Base-by-base conservation (phyloP, 306 rosid genomes). In the Amphicarpaea edgeworthii region DNA sequence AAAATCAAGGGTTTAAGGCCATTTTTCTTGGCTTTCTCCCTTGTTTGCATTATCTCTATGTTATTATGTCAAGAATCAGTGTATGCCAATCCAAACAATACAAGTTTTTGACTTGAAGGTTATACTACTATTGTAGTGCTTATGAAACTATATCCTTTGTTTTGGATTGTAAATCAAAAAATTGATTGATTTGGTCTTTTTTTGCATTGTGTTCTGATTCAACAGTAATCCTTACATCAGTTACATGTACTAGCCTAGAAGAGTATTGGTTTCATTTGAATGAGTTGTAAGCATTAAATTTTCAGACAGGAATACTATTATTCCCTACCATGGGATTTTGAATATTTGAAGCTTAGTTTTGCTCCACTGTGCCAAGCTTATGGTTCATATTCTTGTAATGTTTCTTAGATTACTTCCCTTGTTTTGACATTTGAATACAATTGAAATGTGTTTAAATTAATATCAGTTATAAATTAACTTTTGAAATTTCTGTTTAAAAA, bases 21-120 rank as follows among this genome's bases (percentile, higher is more conserved):
- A 24, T 80, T 93, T 93, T 81, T 88, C 82, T 40, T 86, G 90
- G 95, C 95, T 86, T 78, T 57, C 59, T 86, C 82, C 55, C 81
- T 53, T 69, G 76, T 32, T 70, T 73, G 80, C 76, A 47, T 17
- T 78, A 49, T 24, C 49, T 65, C 63, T 45, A 9, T 63, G n/a
- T n/a, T n/a, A 30, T 69, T 62, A 49, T 87, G 86, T 55, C 76
- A 66, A 32, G 72, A 81, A 76, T 79, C 53, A 60, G 38, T 73
- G 64, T 78, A 79, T 68, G 79, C 74, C 26, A 65, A 51, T 77
- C 69, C 59, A 40, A 75, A 79, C 71, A n/a, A n/a, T n/a, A n/a
- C n/a, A 83, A 54, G 79, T 85, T 86, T 77, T 81, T 77, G 78
- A 62, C 85, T 77, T 68, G 64, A 76, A 70, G 80, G 46, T 17